Evolutionary conservation across 768 basidiomycete genomes (phyloP).

Genomic region (Mycena galopus): DNA sequence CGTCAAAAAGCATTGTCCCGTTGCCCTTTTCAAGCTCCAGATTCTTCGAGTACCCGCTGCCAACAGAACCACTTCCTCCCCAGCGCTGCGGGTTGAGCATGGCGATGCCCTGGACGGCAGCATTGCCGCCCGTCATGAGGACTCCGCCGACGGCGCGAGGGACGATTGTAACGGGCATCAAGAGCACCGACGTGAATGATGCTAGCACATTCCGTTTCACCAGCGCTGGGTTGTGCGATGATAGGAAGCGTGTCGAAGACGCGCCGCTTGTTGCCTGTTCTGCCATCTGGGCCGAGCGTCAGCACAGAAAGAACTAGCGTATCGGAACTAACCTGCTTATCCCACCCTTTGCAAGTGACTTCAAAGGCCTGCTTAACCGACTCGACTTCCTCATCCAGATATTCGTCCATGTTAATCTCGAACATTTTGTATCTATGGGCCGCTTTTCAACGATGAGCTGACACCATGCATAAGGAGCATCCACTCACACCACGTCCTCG

Average conservation of each 20-base stretch:
- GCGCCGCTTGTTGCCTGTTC: slow-evolving; percentile 36
- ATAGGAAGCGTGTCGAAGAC: slow-evolving; percentile 73
- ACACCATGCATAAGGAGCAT: slow-evolving; percentile 4
- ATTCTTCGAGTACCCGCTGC: slow-evolving; percentile 51
- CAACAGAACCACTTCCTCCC: slow-evolving; percentile 58
- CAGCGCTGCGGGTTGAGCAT: slow-evolving; percentile 94
- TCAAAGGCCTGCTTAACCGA: slow-evolving; percentile 81
- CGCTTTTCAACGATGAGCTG: slow-evolving; percentile 35
- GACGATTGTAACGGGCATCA: slow-evolving; percentile 96
- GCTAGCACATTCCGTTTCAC: slow-evolving; percentile 94
- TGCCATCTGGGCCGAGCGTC: slow-evolving; percentile 19
- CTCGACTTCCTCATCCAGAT: slow-evolving; percentile 94
- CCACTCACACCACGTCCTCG: slow-evolving; percentile 86
- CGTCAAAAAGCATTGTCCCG: slow-evolving; percentile 49
- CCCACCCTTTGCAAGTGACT: slow-evolving; percentile 84
- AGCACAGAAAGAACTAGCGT: slow-evolving; percentile 10
- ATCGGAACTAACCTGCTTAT: slow-evolving; percentile 66
- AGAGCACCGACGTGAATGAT: slow-evolving; percentile 89
- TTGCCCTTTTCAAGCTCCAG: slow-evolving; percentile 56
- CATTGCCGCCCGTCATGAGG: slow-evolving; percentile 77
- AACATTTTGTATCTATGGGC: slow-evolving; percentile 89
- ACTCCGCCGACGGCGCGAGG: slow-evolving; percentile 83
- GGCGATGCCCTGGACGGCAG: slow-evolving; percentile 85
- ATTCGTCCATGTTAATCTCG: slow-evolving; percentile 97
- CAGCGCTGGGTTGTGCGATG: slow-evolving; percentile 88